phyloP scores from a whole-genome alignment of 228 moss, liverwort and hornwort genomes.

The Sphagnum magellanicum region DNA sequence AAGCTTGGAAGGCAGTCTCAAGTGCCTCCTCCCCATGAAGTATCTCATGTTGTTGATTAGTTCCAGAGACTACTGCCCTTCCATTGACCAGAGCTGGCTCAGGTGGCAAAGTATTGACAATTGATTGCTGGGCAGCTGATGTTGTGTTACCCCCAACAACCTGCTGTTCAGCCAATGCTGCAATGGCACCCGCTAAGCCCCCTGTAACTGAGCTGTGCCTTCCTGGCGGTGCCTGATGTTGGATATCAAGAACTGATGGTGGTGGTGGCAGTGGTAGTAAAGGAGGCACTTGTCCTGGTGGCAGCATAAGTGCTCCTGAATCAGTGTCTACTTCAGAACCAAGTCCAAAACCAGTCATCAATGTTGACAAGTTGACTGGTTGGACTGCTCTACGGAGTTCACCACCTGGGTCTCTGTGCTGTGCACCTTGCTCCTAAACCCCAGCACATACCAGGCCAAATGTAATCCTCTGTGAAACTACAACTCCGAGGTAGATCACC shows the following conservation, averaged over 20 bases:
- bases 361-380: conserved; percentile 9
- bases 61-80: background rate
- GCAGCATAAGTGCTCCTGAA: conserved; percentile 8
- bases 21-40: too few species aligned
- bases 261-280: conserved; percentile 1
- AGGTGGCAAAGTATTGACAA: conserved; percentile 4
- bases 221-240: conserved; percentile 25
- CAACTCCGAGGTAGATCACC: too few species aligned
- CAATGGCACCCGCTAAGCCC: conserved; percentile 45
- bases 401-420: conserved; percentile 16
- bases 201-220: conserved; percentile 31
- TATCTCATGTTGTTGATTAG: too few species aligned
- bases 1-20: background rate
- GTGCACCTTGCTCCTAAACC: conserved; percentile 41
- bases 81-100: conserved; percentile 9
- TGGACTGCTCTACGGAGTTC: conserved; percentile 10
- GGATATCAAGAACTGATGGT: conserved; percentile 14
- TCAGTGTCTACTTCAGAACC: conserved; percentile 16
- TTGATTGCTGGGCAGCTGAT: conserved; percentile 10
- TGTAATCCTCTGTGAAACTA: too few species aligned
- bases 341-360: conserved; percentile 14
- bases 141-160: conserved; percentile 10
- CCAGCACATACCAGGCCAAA: too few species aligned
- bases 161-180: conserved; percentile 44
- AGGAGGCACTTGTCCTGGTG: conserved; percentile 7